These are phyloP conservation scores for Diddensiella caesifluorescens DNA, from an alignment of 805 yeast species.

Conservation along the genomic window DNA sequence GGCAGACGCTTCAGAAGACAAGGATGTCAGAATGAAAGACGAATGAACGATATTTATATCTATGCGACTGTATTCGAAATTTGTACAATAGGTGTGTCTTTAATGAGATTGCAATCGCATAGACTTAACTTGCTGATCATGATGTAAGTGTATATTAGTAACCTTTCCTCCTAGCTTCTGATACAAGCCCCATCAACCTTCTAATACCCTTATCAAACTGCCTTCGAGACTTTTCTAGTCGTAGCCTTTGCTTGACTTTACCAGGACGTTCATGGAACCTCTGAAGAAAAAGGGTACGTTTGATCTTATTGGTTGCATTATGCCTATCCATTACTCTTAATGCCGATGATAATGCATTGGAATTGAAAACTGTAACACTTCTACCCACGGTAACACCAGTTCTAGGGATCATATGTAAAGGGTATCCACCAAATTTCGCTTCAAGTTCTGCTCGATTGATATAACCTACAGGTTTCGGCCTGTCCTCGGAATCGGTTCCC, in stretches of 20 bases:
- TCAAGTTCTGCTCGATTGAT: conserved; percentile 9
- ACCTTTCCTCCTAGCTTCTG: conserved; percentile 31
- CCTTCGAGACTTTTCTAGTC: conserved; percentile 29
- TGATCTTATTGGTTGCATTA: conserved; percentile 28
- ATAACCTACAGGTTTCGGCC: conserved; percentile 1
- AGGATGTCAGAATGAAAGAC: no score
- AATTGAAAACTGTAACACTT: conserved; percentile 24
- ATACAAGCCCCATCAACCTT: conserved; percentile 30
- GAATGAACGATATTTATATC: no score
- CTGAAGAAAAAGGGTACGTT: conserved; percentile 26
- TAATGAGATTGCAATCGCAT: no score
- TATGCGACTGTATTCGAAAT: no score
- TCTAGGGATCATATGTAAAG: conserved; percentile 23
- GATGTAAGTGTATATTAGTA: conserved; percentile 14
- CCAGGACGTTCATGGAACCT: conserved; percentile 33
- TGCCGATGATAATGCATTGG: conserved; percentile 20
- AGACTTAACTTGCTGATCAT: no score
- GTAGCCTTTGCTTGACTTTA: conserved; percentile 28
- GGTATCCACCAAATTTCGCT: conserved; percentile 11
- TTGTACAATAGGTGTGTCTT: no score
- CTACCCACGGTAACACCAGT: conserved; percentile 34
- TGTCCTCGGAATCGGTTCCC: no score
- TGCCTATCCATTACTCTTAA: conserved; percentile 25
- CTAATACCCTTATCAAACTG: conserved; percentile 32
- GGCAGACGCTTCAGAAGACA: no score